Base-by-base conservation (phyloP, 148 eudicot species). In the Camellia lanceoleosa region DNA sequence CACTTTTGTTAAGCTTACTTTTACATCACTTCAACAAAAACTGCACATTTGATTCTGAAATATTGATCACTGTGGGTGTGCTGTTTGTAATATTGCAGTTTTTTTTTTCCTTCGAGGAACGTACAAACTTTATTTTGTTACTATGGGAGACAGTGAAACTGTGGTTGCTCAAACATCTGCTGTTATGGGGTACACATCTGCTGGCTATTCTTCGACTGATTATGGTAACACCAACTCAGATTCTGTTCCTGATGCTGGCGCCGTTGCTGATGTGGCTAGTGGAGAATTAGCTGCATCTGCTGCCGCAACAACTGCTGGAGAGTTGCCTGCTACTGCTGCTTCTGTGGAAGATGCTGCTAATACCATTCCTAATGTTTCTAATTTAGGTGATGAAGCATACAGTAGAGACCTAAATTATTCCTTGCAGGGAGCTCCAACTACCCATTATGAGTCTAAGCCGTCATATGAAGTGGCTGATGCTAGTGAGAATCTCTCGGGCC, bases 101-200 rank as follows among this genome's bases (percentile, higher is more conserved):
- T 54, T 30, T 30, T n/a, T 30, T 62, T 77, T 65, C 4, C 6
- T 13, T 67, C 46, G 54, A 38, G 63, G 46, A 6, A 16, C 9
- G 19, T 42, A 42, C 51, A 0, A 9, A 43, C 19, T 58, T 71
- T 74, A 18, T 42, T 60, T 59, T 18, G 67, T 74, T 47, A 85
- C 73, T 38, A 91, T 92, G 95, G 92, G 89, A 38, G 97, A 95
- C 69, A 88, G 92, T 79, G 97, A 95, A 78, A 82, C 91, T 49
- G 86, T 89, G 77, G 91, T 87, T 70, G 86, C 91, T 63, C 93
- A 88, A 77, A 43, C 98, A 80, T 77, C 95, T 66, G 49, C 87
- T 23, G 85, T 78, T 30, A 66, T 79, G 82, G 89, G 68, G 2
- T 78, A 86, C 78, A 55, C 84, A n/a, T 73, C 91, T 16, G 79